Evolutionary conservation across 1,284 basidiomycete genomes (phyloP).

Genomic region (Austroboletus niveus): DNA sequence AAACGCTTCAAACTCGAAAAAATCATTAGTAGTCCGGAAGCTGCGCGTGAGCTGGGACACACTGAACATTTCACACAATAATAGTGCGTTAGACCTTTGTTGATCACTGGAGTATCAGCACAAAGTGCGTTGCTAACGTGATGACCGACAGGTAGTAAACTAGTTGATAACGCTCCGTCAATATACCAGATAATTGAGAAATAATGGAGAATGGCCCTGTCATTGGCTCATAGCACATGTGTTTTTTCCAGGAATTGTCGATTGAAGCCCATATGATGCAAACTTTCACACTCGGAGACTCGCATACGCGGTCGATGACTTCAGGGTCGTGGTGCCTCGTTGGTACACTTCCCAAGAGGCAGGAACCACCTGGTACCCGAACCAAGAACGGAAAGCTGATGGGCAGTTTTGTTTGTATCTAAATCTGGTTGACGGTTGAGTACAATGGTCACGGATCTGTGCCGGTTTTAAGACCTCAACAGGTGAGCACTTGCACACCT

Average conservation of each 20-base stretch:
- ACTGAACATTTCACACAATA: slow-evolving; percentile 1
- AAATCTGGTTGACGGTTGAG: neutral
- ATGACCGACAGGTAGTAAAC: neutral
- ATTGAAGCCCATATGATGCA: slow-evolving; percentile 35
- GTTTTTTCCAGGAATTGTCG: neutral
- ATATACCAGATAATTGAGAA: slow-evolving; percentile 9
- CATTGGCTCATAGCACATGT: too few species aligned
- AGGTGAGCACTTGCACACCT: too few species aligned
- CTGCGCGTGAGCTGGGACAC: slow-evolving; percentile 47
- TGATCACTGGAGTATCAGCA: neutral
- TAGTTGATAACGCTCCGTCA: slow-evolving; percentile 10
- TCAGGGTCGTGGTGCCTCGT: slow-evolving; percentile 23
- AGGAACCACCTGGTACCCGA: slow-evolving; percentile 35
- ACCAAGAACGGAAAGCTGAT: slow-evolving; percentile 49
- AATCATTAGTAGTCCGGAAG: slow-evolving; percentile 64
- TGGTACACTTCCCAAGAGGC: slow-evolving; percentile 35
- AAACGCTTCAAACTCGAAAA: slow-evolving; percentile 72
- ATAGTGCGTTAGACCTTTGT: slow-evolving; percentile 1
- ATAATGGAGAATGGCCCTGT: too few species aligned
- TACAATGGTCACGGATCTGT: too few species aligned
- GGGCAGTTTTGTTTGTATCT: slow-evolving; percentile 15
- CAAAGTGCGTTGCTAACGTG: neutral
- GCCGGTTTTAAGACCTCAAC: neutral
- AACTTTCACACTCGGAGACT: slow-evolving; percentile 28
- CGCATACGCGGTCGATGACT: slow-evolving; percentile 33